Evolutionary conservation across 257 asterid genomes (phyloP), one percentile per base, ranked within the genome.

Genomic region (Solanum lignicaule): DNA sequence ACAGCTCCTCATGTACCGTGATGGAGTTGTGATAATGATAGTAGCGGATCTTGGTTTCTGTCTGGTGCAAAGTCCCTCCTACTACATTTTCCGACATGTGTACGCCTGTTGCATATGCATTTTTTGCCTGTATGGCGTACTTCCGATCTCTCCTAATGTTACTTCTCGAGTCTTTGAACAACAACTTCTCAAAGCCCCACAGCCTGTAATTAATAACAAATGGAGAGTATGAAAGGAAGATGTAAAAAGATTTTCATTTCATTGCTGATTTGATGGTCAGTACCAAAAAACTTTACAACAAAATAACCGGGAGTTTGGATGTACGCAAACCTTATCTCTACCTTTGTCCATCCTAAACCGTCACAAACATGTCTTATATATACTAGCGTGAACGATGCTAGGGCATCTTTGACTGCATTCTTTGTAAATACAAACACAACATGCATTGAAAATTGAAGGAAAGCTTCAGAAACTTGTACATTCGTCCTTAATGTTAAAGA

Each of bases 161-260:
- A 76, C 62, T 92, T 90, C 91, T 94, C 87, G 92, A 94, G 65
- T 95, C 96, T 66, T 86, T 93, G 90, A 89, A 94, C 83, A 95
- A 94, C 10, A 95, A 91, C 91, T 95, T 95, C 93, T 95, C 98
- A 68, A 95, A 94, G 46, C 98, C 96, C 96, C 97, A 94, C 89
- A 94, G 93, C 95, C 98, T 95, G 86, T 52, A 52, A 52, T 52
- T 52, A 52, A 16, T 52, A 52, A 52, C 60, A 39, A 39, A 76
- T 14, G 33, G 15, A 38, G 83, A 41, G 10, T 25, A 78, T 41
- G 65, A 25, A 38, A 75, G 55, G 11, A 43, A 15, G 66, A 27
- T 38, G 60, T n/a, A 15, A 36, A 7, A n/a, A 15, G 10, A 13
- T 25, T n/a, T 3, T 6, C 9, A 1, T 78, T 78, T 78, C 84